A percentile compares a stretch with the other conserved stretches of the same genome.
phyloP scores from a whole-genome alignment of 352 stramenopile genomes.

The Nothophytophthora sp. region DNA sequence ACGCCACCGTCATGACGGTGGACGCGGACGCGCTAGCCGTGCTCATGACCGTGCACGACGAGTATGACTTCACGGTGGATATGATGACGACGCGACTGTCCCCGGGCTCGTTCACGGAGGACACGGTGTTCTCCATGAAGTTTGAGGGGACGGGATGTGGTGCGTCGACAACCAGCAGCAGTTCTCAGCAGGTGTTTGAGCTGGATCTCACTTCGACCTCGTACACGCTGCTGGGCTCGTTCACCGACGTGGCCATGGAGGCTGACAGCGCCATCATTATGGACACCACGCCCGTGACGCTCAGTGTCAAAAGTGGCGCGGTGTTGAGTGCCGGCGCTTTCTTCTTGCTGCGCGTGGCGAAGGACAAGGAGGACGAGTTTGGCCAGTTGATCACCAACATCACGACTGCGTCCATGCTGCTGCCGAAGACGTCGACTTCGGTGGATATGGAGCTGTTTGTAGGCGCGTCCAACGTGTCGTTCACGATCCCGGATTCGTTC shows the following conservation, averaged over 20 bases:
- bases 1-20: conserved; percentile 55
- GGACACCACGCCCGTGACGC: conserved; percentile 47
- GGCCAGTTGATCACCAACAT: conserved; percentile 56
- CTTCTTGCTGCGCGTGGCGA: conserved; percentile 70
- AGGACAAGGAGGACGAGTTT: conserved; percentile 57
- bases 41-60: conserved; percentile 41
- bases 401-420: conserved; percentile 38
- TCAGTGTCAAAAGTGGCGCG: conserved; percentile 62
- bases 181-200: conserved; percentile 52
- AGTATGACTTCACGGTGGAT: conserved; percentile 58
- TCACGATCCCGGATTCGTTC: conserved; percentile 68
- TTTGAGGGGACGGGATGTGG: conserved; percentile 62
- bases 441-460: conserved; percentile 52
- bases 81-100: conserved; percentile 57
- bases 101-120: conserved; percentile 61
- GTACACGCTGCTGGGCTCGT: conserved; percentile 61
- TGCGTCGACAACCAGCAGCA: conserved; percentile 15
- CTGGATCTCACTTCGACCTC: conserved; percentile 50
- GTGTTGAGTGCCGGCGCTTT: conserved; percentile 58
- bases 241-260: conserved; percentile 52
- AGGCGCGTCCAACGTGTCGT: conserved; percentile 65
- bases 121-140: conserved; percentile 48
- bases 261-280: conserved; percentile 51
- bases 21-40: conserved; percentile 29
- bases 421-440: conserved; percentile 26